These are phyloP conservation scores for Phalaenopsis equestris DNA, from an alignment of 106 monocot species.

Conservation along the genomic window DNA sequence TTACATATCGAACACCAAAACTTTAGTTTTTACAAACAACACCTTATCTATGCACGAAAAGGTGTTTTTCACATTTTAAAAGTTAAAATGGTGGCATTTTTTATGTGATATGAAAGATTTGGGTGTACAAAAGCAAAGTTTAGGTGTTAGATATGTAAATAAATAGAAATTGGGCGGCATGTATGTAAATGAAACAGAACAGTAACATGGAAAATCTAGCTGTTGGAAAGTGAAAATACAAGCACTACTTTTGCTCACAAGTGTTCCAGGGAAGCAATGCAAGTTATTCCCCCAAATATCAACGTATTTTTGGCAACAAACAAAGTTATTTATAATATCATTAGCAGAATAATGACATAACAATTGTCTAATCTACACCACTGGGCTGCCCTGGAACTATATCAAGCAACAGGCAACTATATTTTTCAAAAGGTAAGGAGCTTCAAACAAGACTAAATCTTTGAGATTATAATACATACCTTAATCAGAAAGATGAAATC, in stretches of 20 bases:
- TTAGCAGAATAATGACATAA: background rate
- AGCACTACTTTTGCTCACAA: background rate
- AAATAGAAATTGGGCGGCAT: too few relatives aligned
- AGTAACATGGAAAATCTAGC: background rate
- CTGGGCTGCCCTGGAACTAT: background rate
- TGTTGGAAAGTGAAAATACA: background rate
- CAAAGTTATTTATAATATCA: background rate
- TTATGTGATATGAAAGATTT: too few relatives aligned
- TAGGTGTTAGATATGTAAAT: too few relatives aligned
- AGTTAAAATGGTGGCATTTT: too few relatives aligned
- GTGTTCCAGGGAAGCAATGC: background rate
- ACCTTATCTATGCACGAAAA: too few relatives aligned
- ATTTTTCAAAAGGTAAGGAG: background rate
- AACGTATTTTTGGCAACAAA: background rate
- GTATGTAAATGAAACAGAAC: background rate
- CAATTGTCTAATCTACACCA: background rate
- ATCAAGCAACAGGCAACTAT: background rate
- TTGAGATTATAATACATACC: background rate
- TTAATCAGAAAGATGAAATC: background rate
- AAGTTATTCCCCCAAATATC: background rate
- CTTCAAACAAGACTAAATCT: background rate
- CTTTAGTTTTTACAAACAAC: too few relatives aligned
- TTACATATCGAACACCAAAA: too few relatives aligned
- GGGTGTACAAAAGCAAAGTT: too few relatives aligned
- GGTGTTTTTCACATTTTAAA: too few relatives aligned